Percentiles rank a stretch among this genome's conserved stretches.
These are phyloP conservation scores for Berberis vulgaris DNA, from an alignment of 164 flowering plant species.

Conservation along the genomic window DNA sequence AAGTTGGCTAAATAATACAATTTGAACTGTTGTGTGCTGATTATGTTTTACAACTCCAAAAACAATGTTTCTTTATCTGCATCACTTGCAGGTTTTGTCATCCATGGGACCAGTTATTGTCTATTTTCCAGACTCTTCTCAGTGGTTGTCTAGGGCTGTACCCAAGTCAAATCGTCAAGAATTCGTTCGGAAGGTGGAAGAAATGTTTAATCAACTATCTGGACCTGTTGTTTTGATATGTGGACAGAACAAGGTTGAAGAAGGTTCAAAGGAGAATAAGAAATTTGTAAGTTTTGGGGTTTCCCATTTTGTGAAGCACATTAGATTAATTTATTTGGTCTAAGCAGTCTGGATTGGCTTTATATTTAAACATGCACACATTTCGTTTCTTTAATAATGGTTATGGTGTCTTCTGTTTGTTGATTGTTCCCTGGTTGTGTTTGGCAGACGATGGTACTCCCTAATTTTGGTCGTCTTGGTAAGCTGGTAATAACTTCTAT, in stretches of 20 bases:
- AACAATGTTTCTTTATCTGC: neutral
- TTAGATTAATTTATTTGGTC: neutral
- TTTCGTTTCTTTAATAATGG: too few species aligned
- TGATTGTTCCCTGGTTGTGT: constrained; percentile 7
- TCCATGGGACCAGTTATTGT: constrained; percentile 77
- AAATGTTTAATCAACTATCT: constrained; percentile 69
- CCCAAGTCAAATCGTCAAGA: constrained; percentile 72
- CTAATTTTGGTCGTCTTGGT: constrained; percentile 71
- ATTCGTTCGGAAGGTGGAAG: constrained; percentile 60
- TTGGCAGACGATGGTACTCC: constrained; percentile 87
- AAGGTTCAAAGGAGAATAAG: constrained; percentile 81
- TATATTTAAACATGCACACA: neutral
- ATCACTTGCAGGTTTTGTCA: constrained; percentile 57
- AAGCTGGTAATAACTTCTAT: constrained; percentile 56
- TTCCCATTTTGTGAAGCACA: neutral
- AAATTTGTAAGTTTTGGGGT: constrained; percentile 56
- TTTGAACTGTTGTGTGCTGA: too few species aligned
- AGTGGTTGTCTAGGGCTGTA: constrained; percentile 85
- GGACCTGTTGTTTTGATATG: constrained; percentile 91
- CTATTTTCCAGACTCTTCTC: constrained; percentile 85
- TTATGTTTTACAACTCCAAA: too few species aligned
- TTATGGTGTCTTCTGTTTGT: neutral
- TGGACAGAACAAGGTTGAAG: constrained; percentile 84
- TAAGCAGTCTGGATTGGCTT: neutral
- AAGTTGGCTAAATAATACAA: too few species aligned